Evolutionary conservation across 345 rosid genomes (phyloP).

Genomic region (Eucalyptus cloeziana): DNA sequence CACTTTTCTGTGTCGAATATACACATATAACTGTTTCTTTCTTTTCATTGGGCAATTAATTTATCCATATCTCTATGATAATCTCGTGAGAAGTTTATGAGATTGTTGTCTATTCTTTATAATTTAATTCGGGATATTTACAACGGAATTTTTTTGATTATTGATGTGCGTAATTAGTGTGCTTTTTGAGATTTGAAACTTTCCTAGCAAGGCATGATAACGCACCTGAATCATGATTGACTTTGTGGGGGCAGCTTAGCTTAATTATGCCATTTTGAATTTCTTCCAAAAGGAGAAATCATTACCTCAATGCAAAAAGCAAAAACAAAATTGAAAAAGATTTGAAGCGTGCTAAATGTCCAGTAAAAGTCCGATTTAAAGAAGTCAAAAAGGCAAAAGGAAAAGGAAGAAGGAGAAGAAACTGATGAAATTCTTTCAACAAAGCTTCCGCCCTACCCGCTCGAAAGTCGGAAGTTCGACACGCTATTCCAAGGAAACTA

Average conservation of each 20-base stretch:
- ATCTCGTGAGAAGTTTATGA: background rate
- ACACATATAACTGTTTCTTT: background rate
- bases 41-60: background rate
- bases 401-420: background rate
- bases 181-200: background rate
- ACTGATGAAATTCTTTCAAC: background rate
- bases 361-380: background rate
- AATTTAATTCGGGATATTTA: background rate
- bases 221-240: background rate
- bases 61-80: background rate
- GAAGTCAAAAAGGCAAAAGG: background rate
- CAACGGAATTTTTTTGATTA: background rate
- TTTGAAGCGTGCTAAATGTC: background rate
- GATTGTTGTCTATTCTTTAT: background rate
- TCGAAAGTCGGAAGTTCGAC: background rate
- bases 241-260: background rate
- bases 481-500: background rate
- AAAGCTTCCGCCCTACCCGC: background rate
- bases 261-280: background rate
- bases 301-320: background rate
- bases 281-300: background rate
- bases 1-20: background rate
- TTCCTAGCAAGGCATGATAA: background rate
- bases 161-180: background rate
- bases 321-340: background rate